Evolutionary conservation across 768 basidiomycete genomes (phyloP).

Genomic region (Leccinum incarnatum): DNA sequence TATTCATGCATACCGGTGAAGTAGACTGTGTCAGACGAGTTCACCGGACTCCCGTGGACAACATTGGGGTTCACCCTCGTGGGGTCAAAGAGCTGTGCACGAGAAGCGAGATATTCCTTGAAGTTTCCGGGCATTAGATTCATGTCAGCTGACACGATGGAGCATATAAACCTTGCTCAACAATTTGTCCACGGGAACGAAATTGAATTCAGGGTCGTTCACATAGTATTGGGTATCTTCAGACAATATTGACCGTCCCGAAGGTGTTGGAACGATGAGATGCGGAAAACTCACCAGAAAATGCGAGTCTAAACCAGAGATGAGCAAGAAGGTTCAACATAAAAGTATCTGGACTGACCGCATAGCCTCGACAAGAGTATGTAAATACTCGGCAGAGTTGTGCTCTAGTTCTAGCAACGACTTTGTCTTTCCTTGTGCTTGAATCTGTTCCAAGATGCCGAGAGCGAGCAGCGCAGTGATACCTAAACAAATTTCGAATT

Average conservation of each 20-base stretch:
- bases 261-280: not conserved
- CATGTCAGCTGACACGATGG: not conserved
- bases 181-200: constrained; percentile 78
- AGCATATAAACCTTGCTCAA: constrained; percentile 65
- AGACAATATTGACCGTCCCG: not conserved
- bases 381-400: constrained; percentile 87
- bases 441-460: constrained; percentile 87
- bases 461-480: constrained; percentile 90
- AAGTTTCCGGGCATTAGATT: constrained; percentile 1
- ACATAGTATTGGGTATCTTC: constrained; percentile 86
- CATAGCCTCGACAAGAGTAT: constrained; percentile 81
- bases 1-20: constrained; percentile 64
- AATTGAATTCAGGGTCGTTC: constrained; percentile 79
- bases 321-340: not conserved
- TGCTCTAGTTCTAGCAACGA: constrained; percentile 81
- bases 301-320: constrained; percentile 49
- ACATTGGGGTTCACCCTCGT: constrained; percentile 61
- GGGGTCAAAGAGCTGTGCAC: constrained; percentile 80
- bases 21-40: constrained; percentile 92
- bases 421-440: constrained; percentile 65
- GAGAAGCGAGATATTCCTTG: constrained; percentile 77
- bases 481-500: constrained; percentile 36
- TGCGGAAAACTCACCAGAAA: constrained; percentile 57
- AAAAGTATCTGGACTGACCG: constrained; percentile 43
- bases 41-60: constrained; percentile 74